These are phyloP conservation scores for Capsicum pubescens DNA, from an alignment of 257 asterid genomes.

Conservation along the genomic window DNA sequence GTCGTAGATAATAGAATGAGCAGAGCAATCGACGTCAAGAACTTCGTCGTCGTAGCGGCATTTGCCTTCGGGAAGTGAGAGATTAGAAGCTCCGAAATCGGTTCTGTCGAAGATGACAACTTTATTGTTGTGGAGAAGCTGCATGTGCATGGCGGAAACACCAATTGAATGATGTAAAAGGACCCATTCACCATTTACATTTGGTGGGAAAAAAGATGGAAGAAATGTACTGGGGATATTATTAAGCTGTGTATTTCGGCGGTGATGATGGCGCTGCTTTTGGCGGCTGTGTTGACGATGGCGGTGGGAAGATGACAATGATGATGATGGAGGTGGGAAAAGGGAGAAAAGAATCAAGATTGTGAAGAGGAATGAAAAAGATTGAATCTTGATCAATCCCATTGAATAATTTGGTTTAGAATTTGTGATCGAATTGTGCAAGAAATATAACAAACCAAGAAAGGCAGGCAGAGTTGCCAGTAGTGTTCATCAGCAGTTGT, in stretches of 20 bases:
- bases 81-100: slow-evolving; percentile 64
- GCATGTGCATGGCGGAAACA: slow-evolving; percentile 74
- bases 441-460: background rate
- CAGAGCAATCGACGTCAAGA: slow-evolving; percentile 49
- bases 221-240: background rate
- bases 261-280: background rate
- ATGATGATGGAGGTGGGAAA: background rate
- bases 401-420: background rate
- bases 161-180: slow-evolving; percentile 52
- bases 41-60: slow-evolving; percentile 46
- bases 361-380: slow-evolving; percentile 23
- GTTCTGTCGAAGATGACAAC: slow-evolving; percentile 69
- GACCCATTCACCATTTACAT: slow-evolving; percentile 49
- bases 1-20: slow-evolving; percentile 61
- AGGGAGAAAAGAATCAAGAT: background rate
- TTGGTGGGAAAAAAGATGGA: slow-evolving; percentile 1
- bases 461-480: background rate
- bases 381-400: slow-evolving; percentile 20
- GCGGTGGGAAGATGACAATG: background rate
- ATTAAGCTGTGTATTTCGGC: background rate
- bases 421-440: background rate
- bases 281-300: background rate
- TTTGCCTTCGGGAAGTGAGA: slow-evolving; percentile 50
- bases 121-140: slow-evolving; percentile 64
- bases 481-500: background rate